phyloP scores from a whole-genome alignment of 768 basidiomycete species.

The Rhodocollybia butyracea region DNA sequence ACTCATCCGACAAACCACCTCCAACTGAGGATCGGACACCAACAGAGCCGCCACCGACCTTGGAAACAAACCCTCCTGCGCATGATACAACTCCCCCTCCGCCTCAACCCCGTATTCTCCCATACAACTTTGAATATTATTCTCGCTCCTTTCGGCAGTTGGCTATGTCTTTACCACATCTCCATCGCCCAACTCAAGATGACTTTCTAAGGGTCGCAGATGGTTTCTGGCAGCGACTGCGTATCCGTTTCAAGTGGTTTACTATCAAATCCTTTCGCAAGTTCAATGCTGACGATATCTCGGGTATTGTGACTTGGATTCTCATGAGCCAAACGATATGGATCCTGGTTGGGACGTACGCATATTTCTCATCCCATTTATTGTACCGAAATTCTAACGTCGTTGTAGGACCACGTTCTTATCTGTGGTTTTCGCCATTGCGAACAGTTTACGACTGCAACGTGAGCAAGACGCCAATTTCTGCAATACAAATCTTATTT shows the following conservation, averaged over 20 bases:
- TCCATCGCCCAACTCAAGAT: slow-evolving; percentile 79
- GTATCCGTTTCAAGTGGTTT: slow-evolving; percentile 96
- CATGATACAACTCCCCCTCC: not conserved
- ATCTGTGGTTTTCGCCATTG: slow-evolving; percentile 85
- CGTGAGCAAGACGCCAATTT: slow-evolving; percentile 40
- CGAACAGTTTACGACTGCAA: slow-evolving; percentile 85
- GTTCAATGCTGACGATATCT: slow-evolving; percentile 96
- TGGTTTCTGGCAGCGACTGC: slow-evolving; percentile 86
- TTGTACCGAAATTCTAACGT: not conserved
- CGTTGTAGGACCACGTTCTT: slow-evolving; percentile 86
- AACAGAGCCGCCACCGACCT: not conserved
- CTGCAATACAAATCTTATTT: not conserved
- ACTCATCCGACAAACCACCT: too few species aligned
- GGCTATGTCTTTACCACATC: slow-evolving; percentile 72
- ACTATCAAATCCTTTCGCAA: slow-evolving; percentile 91
- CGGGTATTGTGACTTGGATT: slow-evolving; percentile 95
- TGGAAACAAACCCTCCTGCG: not conserved
- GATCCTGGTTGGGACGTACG: slow-evolving; percentile 93
- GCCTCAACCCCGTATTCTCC: slow-evolving; percentile 17
- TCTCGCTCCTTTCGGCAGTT: slow-evolving; percentile 79
- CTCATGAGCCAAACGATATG: slow-evolving; percentile 94
- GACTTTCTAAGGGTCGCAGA: slow-evolving; percentile 85
- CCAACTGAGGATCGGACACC: not conserved
- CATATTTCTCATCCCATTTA: slow-evolving; percentile 11
- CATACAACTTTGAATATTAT: slow-evolving; percentile 61